Evolutionary conservation across 176 grass and related monocot species (phyloP).

Genomic region (Oryza rufipogon): DNA sequence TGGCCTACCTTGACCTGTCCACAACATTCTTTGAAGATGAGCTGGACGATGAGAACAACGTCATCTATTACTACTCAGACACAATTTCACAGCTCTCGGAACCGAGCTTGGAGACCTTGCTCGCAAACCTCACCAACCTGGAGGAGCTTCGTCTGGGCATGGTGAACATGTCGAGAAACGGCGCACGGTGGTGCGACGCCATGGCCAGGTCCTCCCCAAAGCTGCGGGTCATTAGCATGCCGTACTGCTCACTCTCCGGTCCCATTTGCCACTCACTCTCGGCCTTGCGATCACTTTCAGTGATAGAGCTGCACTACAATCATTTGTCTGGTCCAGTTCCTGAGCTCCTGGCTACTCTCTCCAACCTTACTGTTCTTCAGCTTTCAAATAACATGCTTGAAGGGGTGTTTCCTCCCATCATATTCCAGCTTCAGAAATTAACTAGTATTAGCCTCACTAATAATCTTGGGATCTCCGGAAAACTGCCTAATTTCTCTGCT

Average conservation of each 20-base stretch:
- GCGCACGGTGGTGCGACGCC: constrained; percentile 19
- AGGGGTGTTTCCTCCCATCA: constrained; percentile 22
- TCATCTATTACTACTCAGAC: too few species aligned
- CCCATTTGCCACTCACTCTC: constrained; percentile 28
- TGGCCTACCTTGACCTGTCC: too few species aligned
- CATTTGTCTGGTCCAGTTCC: constrained; percentile 35
- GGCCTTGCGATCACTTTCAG: constrained; percentile 14
- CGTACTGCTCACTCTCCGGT: constrained; percentile 26
- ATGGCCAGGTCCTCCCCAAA: constrained; percentile 9
- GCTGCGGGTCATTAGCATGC: constrained; percentile 41
- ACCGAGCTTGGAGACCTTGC: too few species aligned
- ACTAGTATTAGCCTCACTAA: too few species aligned
- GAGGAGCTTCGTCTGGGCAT: constrained; percentile 39
- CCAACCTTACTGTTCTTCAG: constrained; percentile 35
- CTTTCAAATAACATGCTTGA: constrained; percentile 5
- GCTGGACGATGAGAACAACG: neutral
- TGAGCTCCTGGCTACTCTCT: constrained; percentile 38
- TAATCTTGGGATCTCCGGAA: too few species aligned
- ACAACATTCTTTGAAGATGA: too few species aligned
- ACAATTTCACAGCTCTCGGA: too few species aligned
- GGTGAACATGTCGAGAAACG: constrained; percentile 43
- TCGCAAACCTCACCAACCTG: neutral
- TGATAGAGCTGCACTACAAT: constrained; percentile 37
- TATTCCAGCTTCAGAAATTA: constrained; percentile 44
- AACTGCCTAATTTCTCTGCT: constrained; percentile 31